Base-by-base conservation (phyloP, 2,329 filamentous ascomycete genomes). In the Fusarium ramigenum region DNA sequence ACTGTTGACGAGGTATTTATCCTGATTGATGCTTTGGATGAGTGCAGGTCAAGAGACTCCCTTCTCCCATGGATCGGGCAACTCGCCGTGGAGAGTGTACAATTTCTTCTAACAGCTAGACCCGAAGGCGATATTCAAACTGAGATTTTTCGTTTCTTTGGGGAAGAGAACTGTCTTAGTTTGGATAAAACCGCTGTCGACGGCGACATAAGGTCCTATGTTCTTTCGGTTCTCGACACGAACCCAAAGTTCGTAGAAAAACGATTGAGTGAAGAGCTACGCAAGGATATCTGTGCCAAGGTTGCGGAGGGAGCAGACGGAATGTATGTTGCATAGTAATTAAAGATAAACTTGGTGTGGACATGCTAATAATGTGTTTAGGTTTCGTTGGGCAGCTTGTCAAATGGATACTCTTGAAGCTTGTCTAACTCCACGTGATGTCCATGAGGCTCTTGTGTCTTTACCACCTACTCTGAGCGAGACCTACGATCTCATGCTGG, bases 231-330 rank as follows among this genome's bases (percentile, higher is more conserved):
- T 0, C 47, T 50, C 0, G 10, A 34, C 2, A 50, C n/a, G 2
- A 5, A 25, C 16, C 30, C 16, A 7, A 23, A 2, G 9, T 50
- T 50, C 21, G 7, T 0, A 7, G 30, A 34, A 10, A 36, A 50
- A 7, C 10, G 1, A 0, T 25, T 50, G 30, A 25, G 30, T 12
- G 11, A 50, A 15, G 30, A 36, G n/a, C 2, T 50, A 4, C 47
- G 47, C 0, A 19, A 18, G 1, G 16, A 50, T 0, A 50, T 50
- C 2, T 14, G 16, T 19, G 14, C 11, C 0, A 63, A 65, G 30
- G 50, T 78, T 30, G 74, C 71, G 18, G 62, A 65, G 36, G 40
- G 75, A 9, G 75, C 79, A 42, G 65, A 78, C 34, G 79, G 79
- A 42, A 81, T 81, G 79, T 80, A 72, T 75, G 78, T 36, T 36